Base-by-base conservation (phyloP, 2,329 filamentous ascomycete genomes). In the Pseudocercospora fijiensis region DNA sequence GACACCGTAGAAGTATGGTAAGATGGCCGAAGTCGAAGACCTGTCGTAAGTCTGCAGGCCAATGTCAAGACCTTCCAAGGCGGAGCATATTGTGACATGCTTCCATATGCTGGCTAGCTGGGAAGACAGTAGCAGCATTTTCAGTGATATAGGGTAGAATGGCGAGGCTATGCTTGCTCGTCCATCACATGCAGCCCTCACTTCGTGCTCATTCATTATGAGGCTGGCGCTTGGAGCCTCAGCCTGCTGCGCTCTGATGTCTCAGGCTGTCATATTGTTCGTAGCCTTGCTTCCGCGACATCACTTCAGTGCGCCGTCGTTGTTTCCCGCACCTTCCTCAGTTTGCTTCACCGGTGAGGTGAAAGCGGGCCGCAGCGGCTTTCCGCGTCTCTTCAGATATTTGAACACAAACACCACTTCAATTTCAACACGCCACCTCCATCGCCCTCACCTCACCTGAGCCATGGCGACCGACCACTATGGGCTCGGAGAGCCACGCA, bases 401-500 rank as follows among this genome's bases (percentile, higher is more conserved):
- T 16, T 37, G 13, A 37, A 16, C 16, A 37, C 33, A n/a, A 37
- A 37, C 33, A 37, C n/a, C n/a, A n/a, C n/a, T n/a, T n/a, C n/a
- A n/a, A n/a, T n/a, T n/a, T n/a, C n/a, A n/a, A n/a, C n/a, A n/a
- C n/a, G n/a, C n/a, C 6, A 30, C 11, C 2, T 5, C 6, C 30
- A 5, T 37, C 33, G 9, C 16, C 33, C 11, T 37, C 13, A 37
- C 33, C 13, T 37, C 33, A 37, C 2, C 30, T 33, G 2, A 33
- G 5, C 3, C 33, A 37, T 37, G 33, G 33, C 33, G 3, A n/a
- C 13, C 6, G 27, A 56, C 1, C 45, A 30, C 11, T 49, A 65
- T 22, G 60, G 63, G 10, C 63, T 67, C 11, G 65, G 55, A 11
- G 60, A 62, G 13, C 62, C 68, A 10, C n/a, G 51, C 11, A 73